Evolutionary conservation across 345 rosid species (phyloP).

Genomic region (Sapria himalayana): DNA sequence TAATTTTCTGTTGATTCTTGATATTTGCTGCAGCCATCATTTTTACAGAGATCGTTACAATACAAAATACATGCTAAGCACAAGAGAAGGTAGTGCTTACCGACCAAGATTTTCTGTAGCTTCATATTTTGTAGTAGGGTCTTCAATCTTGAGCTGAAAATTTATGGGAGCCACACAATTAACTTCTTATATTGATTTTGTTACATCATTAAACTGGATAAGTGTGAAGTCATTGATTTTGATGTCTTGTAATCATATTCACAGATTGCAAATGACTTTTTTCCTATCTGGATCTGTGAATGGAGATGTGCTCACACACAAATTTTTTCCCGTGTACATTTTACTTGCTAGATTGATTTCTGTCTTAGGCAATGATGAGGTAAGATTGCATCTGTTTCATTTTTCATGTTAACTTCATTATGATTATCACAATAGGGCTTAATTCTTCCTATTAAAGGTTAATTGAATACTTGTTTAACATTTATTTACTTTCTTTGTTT

Average conservation of each 20-base stretch:
- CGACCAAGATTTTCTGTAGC: neutral
- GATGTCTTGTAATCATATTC: too few species aligned
- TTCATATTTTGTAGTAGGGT: too few species aligned
- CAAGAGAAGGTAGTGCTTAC: slow-evolving; percentile 37
- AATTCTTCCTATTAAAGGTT: too few species aligned
- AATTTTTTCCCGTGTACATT: slow-evolving; percentile 55
- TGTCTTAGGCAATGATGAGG: slow-evolving; percentile 36
- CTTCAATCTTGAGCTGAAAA: too few species aligned
- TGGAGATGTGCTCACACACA: slow-evolving; percentile 31
- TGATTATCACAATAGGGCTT: too few species aligned
- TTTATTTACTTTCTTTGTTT: slow-evolving; percentile 11
- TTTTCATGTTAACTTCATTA: neutral
- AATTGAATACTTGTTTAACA: too few species aligned
- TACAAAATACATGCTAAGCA: slow-evolving; percentile 76
- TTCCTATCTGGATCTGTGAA: slow-evolving; percentile 29
- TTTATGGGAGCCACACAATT: too few species aligned
- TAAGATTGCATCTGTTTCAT: slow-evolving; percentile 11
- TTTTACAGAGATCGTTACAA: slow-evolving; percentile 68
- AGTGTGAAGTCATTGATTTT: too few species aligned
- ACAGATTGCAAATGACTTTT: slow-evolving; percentile 63
- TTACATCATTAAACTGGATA: too few species aligned
- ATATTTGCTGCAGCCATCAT: slow-evolving; percentile 39
- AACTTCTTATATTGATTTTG: too few species aligned
- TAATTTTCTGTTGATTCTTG: too few species aligned
- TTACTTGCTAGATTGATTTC: slow-evolving; percentile 64